Percentiles rank a stretch among this genome's conserved stretches.
Evolutionary conservation across 257 asterid genomes (phyloP).

Genomic region (Solanum bulbocastanum): DNA sequence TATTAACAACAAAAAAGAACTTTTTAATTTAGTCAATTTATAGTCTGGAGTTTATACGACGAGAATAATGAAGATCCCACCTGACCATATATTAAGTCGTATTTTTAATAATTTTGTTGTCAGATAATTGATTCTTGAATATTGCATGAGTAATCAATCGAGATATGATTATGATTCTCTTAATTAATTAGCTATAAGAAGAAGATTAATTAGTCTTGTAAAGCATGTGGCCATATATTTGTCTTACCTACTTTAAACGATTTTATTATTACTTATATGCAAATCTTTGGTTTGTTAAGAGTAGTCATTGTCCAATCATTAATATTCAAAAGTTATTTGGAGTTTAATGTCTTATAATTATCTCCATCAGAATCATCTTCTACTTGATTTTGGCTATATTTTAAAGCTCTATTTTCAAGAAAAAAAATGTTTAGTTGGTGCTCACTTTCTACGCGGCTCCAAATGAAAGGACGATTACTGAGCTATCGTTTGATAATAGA

Average conservation of each 20-base stretch:
- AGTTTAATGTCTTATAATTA: not conserved
- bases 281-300: not conserved
- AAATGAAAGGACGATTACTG: not conserved
- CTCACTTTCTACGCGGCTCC: not conserved
- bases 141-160: not conserved
- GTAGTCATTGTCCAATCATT: not conserved
- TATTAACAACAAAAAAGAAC: not conserved
- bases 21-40: not conserved
- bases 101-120: not conserved
- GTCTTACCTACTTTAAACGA: slow-evolving; percentile 14
- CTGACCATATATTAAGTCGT: not conserved
- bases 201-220: slow-evolving; percentile 9
- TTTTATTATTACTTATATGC: not conserved
- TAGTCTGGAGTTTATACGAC: not conserved
- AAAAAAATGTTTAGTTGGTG: not conserved
- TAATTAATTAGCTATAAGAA: not conserved
- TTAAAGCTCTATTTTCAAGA: not conserved
- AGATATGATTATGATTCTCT: not conserved
- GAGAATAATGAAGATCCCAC: not conserved
- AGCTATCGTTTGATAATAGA: not conserved
- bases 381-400: not conserved
- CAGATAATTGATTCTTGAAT: not conserved
- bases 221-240: slow-evolving; percentile 36
- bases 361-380: not conserved
- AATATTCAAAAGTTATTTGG: not conserved